A percentile compares a stretch with the other conserved stretches of the same genome.
Evolutionary conservation across 345 rosid genomes (phyloP).

Genomic region (Gossypium arboreum): DNA sequence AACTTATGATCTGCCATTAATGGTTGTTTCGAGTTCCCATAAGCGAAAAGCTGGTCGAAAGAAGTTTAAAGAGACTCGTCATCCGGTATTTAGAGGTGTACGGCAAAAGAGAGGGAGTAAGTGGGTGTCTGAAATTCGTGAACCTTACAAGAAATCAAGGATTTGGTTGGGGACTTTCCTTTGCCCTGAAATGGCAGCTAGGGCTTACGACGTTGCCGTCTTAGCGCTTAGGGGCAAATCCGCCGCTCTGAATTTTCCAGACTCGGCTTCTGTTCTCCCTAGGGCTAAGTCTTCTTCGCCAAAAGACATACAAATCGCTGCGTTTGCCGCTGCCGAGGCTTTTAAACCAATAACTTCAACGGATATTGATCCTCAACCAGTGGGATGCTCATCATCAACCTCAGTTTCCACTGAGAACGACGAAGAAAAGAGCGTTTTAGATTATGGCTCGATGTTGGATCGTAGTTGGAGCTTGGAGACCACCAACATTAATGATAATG

Average conservation of each 20-base stretch:
- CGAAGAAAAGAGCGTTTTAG: not conserved
- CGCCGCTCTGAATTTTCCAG: constrained; percentile 24
- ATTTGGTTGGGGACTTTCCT: constrained; percentile 31
- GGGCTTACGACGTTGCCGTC: constrained; percentile 37
- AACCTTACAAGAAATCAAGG: constrained; percentile 21
- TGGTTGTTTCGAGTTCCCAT: not conserved
- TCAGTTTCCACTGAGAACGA: not conserved
- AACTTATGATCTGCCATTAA: not conserved
- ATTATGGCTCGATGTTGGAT: not conserved
- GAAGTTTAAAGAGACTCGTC: constrained; percentile 31
- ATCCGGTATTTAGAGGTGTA: constrained; percentile 27
- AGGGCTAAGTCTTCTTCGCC: constrained; percentile 12
- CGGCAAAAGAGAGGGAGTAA: constrained; percentile 21
- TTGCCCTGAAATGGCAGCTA: constrained; percentile 31
- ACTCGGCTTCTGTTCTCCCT: constrained; percentile 11
- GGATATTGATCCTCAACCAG: not conserved
- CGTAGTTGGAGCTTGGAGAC: not conserved
- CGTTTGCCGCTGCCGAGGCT: constrained; percentile 17
- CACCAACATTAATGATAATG: not conserved
- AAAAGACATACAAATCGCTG: constrained; percentile 23
- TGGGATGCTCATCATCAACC: not conserved
- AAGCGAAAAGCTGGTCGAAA: constrained; percentile 27
- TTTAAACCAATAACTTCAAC: not conserved
- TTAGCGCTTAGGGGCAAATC: constrained; percentile 21
- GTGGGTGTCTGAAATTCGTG: constrained; percentile 32